phyloP scores from a whole-genome alignment of 2,329 filamentous ascomycete genomes.

The Ophiocordyceps unilateralis region DNA sequence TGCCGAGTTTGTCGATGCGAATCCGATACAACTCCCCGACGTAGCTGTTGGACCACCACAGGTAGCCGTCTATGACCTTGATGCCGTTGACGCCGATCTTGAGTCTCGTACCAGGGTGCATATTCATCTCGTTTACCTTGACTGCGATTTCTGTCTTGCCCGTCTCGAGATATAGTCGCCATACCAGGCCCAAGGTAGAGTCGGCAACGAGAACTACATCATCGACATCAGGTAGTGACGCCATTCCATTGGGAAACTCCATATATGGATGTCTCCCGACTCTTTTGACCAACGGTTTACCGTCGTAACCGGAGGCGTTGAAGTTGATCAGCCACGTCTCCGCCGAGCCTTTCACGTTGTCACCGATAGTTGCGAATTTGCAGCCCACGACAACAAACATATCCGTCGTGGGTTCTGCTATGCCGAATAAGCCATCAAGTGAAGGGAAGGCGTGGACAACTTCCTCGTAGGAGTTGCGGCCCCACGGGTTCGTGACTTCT shows the following conservation, averaged over 20 bases:
- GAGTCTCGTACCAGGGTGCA: not conserved
- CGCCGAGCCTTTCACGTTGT: not conserved
- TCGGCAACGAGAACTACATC: not conserved
- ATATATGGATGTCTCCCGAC: not conserved
- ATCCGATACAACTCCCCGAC: not conserved
- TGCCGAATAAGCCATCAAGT: constrained; percentile 1
- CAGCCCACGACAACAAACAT: constrained; percentile 1
- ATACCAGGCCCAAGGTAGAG: not conserved
- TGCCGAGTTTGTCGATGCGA: not conserved
- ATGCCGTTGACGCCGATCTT: constrained; percentile 1
- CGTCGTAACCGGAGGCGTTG: not conserved
- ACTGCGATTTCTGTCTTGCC: not conserved
- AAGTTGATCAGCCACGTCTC: constrained; percentile 1
- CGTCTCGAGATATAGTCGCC: not conserved
- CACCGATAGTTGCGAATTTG: not conserved
- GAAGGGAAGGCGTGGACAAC: not conserved
- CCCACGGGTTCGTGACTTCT: not conserved
- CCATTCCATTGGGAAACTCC: not conserved
- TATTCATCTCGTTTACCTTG: not conserved
- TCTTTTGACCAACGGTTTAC: not conserved
- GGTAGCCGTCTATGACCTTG: not conserved
- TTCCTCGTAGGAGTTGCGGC: not conserved
- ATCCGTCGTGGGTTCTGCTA: constrained; percentile 1
- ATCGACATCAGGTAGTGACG: not conserved
- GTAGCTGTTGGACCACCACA: not conserved